phyloP scores from a whole-genome alignment of 305 asterid genomes.

The Vinca major region DNA sequence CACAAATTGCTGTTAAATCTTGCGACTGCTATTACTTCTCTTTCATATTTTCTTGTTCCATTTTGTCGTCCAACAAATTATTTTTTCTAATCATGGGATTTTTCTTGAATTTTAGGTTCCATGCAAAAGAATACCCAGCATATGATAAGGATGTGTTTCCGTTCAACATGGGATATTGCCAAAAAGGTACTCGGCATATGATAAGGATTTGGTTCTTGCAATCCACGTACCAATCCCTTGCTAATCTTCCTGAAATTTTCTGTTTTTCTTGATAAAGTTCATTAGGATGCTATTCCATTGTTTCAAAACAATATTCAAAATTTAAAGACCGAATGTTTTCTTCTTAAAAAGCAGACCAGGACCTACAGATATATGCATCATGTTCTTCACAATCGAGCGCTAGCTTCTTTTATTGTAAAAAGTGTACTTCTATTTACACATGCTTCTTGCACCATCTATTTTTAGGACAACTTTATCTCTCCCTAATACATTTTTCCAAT shows the following conservation, averaged over 20 bases:
- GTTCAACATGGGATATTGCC: conserved; percentile 79
- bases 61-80: not conserved
- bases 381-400: no score
- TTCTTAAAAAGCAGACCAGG: no score
- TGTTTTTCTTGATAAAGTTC: no score
- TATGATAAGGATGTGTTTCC: conserved; percentile 65
- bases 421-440: no score
- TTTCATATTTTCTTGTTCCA: not conserved
- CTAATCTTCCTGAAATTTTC: no score
- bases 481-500: not conserved
- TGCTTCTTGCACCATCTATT: not conserved
- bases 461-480: no score
- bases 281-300: no score
- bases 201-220: not conserved
- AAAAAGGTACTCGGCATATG: conserved; percentile 39
- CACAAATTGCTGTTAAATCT: not conserved
- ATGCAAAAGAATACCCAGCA: conserved; percentile 87
- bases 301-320: no score
- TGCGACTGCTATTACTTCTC: not conserved
- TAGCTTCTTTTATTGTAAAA: no score
- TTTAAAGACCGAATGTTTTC: no score
- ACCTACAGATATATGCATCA: no score
- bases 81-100: conserved; percentile 12
- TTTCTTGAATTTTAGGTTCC: conserved; percentile 51
- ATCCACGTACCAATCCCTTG: not conserved